Evolutionary conservation across 1,284 basidiomycete genomes (phyloP), one percentile per base, ranked within the genome.

Genomic region (Mycosarcoma mackinlayi): DNA sequence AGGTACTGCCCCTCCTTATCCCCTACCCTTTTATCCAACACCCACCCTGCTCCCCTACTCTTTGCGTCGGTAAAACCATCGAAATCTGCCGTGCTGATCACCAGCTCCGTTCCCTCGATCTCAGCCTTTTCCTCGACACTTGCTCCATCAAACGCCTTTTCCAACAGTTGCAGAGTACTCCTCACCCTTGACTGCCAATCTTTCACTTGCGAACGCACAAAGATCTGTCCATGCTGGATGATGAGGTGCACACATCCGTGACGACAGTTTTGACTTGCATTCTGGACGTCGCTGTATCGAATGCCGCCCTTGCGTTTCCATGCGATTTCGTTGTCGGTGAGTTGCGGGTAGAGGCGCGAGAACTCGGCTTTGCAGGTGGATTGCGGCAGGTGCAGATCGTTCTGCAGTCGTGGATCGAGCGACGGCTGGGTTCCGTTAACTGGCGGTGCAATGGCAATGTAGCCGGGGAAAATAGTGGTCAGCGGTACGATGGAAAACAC

Each of bases 261-360:
- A 3, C 52, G 40, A 44, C 60, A 61, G 42, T 55, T 53, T 18
- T 58, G 21, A 21, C 51, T 54, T 3, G 69, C 71, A 10, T 58
- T 54, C 34, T 70, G 51, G 4, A 75, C 56, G 8, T 73, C 27
- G 8, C 11, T 11, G 31, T 51, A 58, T 18, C 24, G 34, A 39
- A 76, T 44, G 0, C 74, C 74, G 24, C 72, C 74, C 24, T 70
- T 60, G 0, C 7, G 7, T 41, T 38, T 56, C 73, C 73, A 77
- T n/a, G 6, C 37, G 3, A 4, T 10, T 18, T 56, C 35, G 46
- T 71, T 60, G 9, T 19, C 53, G 1, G 38, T 37, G 5, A 77
- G 50, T 24, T 77, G 75, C 6, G 69, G 69, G 39, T 76, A 77
- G 18, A 77, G 48, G 6, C 41, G 31, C 2, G 73, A 57, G 34